phyloP scores from a whole-genome alignment of 495 filamentous ascomycete genomes.

The Aspergillus affinis region DNA sequence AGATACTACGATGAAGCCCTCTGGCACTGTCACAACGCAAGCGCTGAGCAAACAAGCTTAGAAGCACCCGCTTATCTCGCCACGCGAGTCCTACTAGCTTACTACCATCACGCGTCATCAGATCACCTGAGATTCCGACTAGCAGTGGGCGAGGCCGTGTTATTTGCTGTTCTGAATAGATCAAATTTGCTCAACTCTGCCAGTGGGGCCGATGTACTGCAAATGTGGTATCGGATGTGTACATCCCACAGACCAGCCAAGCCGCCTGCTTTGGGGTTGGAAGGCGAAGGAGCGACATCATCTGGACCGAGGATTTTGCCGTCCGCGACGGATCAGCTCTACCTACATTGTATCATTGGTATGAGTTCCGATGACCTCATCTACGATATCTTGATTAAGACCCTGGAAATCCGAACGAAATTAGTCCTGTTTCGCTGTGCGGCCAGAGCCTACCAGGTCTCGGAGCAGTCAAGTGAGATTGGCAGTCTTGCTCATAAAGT shows the following conservation, averaged over 20 bases:
- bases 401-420: slow-evolving; percentile 14
- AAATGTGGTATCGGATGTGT: slow-evolving; percentile 24
- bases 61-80: neutral
- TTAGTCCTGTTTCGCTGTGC: slow-evolving; percentile 17
- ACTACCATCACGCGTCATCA: slow-evolving; percentile 22
- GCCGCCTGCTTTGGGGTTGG: slow-evolving; percentile 17
- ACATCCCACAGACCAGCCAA: slow-evolving; percentile 18
- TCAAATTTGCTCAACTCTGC: slow-evolving; percentile 1
- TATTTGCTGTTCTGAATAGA: slow-evolving; percentile 9
- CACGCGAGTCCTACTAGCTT: slow-evolving; percentile 13
- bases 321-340: slow-evolving; percentile 15
- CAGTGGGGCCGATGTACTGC: slow-evolving; percentile 7
- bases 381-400: slow-evolving; percentile 22
- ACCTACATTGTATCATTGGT: slow-evolving; percentile 14
- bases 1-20: slow-evolving; percentile 12
- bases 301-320: slow-evolving; percentile 16
- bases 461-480: slow-evolving; percentile 14
- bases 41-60: neutral
- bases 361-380: slow-evolving; percentile 20
- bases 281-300: slow-evolving; percentile 18
- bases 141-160: slow-evolving; percentile 16
- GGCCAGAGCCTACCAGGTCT: slow-evolving; percentile 3
- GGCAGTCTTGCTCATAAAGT: slow-evolving; percentile 9
- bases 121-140: slow-evolving; percentile 15
- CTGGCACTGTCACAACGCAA: neutral